A percentile compares a stretch with the other conserved stretches of the same genome.
Conservation (phyloP, 257 asterid species). For the Solanum etuberosum region DNA sequence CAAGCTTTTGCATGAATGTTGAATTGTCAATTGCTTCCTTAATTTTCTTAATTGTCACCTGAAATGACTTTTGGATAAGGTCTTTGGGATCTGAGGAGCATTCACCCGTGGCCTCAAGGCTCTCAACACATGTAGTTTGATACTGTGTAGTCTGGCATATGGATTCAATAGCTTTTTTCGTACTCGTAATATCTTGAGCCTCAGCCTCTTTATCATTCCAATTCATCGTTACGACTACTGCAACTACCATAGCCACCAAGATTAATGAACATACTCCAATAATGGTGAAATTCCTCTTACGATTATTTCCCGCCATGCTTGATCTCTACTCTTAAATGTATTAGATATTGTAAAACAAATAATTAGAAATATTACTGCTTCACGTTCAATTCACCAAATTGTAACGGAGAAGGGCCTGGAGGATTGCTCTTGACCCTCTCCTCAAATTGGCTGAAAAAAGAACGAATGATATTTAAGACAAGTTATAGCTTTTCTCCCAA, state of each 20-base stretch:
- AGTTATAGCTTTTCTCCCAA: neutral
- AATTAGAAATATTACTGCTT: neutral
- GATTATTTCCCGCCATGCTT: conserved; percentile 34
- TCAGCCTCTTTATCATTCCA: neutral
- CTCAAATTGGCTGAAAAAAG: neutral
- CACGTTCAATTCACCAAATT: neutral
- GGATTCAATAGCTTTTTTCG: conserved; percentile 45
- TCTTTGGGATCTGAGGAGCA: conserved; percentile 53
- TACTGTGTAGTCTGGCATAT: conserved; percentile 65
- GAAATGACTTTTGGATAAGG: conserved; percentile 45
- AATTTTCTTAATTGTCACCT: conserved; percentile 24
- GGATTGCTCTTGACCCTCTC: conserved; percentile 5
- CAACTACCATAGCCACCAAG: conserved; percentile 53
- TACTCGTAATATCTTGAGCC: neutral
- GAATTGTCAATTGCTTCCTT: conserved; percentile 34
- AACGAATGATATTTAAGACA: neutral
- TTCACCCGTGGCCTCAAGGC: conserved; percentile 25
- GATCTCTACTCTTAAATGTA: neutral
- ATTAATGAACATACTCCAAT: conserved; percentile 28
- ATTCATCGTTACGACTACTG: conserved; percentile 16
- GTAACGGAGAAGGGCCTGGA: conserved; percentile 9
- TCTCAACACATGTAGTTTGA: conserved; percentile 36
- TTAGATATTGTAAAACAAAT: neutral
- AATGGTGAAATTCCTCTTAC: conserved; percentile 25
- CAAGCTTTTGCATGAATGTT: conserved; percentile 12